Evolutionary conservation across 768 basidiomycete genomes (phyloP).

Genomic region (Amanita rimosa): DNA sequence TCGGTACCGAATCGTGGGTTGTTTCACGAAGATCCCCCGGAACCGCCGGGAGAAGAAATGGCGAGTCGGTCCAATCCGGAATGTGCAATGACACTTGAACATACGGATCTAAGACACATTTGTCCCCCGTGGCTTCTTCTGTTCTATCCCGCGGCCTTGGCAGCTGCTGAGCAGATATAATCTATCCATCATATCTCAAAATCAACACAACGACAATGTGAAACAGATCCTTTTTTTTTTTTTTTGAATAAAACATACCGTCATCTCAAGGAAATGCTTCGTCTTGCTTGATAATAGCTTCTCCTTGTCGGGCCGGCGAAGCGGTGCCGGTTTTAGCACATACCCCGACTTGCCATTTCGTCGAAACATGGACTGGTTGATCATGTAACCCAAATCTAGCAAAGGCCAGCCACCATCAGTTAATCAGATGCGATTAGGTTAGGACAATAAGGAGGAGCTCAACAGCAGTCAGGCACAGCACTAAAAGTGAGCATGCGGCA

Average conservation of each 20-base stretch:
- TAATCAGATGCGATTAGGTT: conserved; percentile 9
- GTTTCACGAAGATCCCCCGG: conserved; percentile 9
- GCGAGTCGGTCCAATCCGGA: conserved; percentile 51
- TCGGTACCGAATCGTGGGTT: conserved; percentile 13
- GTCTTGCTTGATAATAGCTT: conserved; percentile 45
- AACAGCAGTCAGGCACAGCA: background rate
- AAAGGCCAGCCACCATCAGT: background rate
- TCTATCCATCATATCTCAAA: conserved; percentile 8
- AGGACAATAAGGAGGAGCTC: background rate
- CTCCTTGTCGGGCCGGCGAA: conserved; percentile 48
- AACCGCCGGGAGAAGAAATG: conserved; percentile 13
- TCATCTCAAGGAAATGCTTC: conserved; percentile 53
- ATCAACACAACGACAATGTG: background rate
- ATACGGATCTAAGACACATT: conserved; percentile 53
- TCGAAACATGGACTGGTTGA: conserved; percentile 96
- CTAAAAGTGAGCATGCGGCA: background rate
- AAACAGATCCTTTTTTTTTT: no score
- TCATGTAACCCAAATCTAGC: conserved; percentile 82
- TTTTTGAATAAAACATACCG: conserved; percentile 13
- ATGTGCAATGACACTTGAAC: conserved; percentile 73
- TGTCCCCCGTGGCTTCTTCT: conserved; percentile 49
- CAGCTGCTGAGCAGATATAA: conserved; percentile 86
- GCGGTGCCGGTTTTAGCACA: conserved; percentile 76
- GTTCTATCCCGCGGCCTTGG: conserved; percentile 57
- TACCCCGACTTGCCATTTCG: conserved; percentile 86